phyloP scores from a whole-genome alignment of 129 eudicot genomes.

The Helianthus tuberosus region DNA sequence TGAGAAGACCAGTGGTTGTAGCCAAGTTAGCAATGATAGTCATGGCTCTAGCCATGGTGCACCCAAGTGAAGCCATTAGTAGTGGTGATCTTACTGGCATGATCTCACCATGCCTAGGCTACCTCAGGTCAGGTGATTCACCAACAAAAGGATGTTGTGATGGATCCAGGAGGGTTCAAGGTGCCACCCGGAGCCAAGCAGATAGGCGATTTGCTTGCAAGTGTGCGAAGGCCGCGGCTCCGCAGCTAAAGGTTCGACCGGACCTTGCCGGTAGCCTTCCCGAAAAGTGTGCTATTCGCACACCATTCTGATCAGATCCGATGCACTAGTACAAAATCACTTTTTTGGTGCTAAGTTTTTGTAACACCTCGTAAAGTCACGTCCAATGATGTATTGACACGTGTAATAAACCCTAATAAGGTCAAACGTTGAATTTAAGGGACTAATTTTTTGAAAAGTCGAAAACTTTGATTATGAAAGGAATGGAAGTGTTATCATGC shows the following conservation, averaged over 20 bases:
- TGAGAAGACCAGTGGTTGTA: slow-evolving; percentile 43
- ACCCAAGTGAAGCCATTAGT: slow-evolving; percentile 40
- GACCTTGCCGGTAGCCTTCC: slow-evolving; percentile 43
- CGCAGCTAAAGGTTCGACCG: slow-evolving; percentile 8
- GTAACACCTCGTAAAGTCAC: too few species aligned
- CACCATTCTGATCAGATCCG: slow-evolving; percentile 33
- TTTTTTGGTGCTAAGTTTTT: too few species aligned
- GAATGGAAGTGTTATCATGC: too few species aligned
- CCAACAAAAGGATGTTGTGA: slow-evolving; percentile 41
- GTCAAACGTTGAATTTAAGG: too few species aligned
- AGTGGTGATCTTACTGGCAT: slow-evolving; percentile 34
- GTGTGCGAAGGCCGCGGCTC: slow-evolving; percentile 52
- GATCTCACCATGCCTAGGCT: slow-evolving; percentile 48
- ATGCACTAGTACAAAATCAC: too few species aligned
- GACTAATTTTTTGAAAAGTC: too few species aligned
- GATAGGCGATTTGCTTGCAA: slow-evolving; percentile 53
- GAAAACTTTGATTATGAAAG: too few species aligned
- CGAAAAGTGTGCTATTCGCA: slow-evolving; percentile 39
- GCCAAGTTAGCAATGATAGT: slow-evolving; percentile 35
- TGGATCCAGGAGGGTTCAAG: slow-evolving; percentile 38
- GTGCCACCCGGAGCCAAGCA: slow-evolving; percentile 18
- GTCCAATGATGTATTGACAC: too few species aligned
- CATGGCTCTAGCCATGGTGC: slow-evolving; percentile 30
- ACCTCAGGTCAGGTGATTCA: slow-evolving; percentile 38
- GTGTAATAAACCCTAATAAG: too few species aligned